phyloP scores from a whole-genome alignment of 192 early-diverging fungal species.

The Kappamyces sp. region DNA sequence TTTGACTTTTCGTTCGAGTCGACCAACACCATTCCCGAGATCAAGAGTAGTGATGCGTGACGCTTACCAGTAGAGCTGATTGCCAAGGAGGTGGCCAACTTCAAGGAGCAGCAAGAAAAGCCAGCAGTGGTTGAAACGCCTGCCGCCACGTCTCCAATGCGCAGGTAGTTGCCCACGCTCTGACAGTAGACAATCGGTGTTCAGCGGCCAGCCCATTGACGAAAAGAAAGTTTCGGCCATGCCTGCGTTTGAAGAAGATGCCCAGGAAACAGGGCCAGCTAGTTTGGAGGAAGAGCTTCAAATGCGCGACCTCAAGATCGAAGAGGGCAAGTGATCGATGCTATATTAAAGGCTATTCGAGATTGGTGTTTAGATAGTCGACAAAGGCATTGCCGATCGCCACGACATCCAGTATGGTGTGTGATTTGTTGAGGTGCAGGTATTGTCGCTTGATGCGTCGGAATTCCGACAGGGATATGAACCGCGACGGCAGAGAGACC shows the following conservation, averaged over 20 bases:
- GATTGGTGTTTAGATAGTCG: slow-evolving; percentile 85
- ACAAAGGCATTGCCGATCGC: slow-evolving; percentile 80
- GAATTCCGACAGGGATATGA: slow-evolving; percentile 73
- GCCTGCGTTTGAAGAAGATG: slow-evolving; percentile 18
- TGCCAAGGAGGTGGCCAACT: slow-evolving; percentile 30
- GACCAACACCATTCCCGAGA: slow-evolving; percentile 44
- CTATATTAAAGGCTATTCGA: slow-evolving; percentile 33
- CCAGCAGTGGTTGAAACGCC: not conserved
- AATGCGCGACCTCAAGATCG: slow-evolving; percentile 21
- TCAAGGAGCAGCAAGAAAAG: slow-evolving; percentile 22
- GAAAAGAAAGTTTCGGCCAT: slow-evolving; percentile 12
- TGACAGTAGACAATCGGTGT: slow-evolving; percentile 16
- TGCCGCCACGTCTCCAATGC: not conserved
- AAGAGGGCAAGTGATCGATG: slow-evolving; percentile 3
- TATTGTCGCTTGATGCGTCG: slow-evolving; percentile 76
- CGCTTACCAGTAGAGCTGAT: slow-evolving; percentile 31
- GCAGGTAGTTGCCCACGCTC: slow-evolving; percentile 1
- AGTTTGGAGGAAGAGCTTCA: slow-evolving; percentile 35
- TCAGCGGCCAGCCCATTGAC: slow-evolving; percentile 17
- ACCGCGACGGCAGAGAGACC: slow-evolving; percentile 61
- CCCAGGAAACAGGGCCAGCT: slow-evolving; percentile 19
- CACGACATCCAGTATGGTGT: slow-evolving; percentile 64
- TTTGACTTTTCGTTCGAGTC: slow-evolving; percentile 52
- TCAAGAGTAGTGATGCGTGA: slow-evolving; percentile 35
- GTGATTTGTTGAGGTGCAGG: slow-evolving; percentile 80